These are phyloP conservation scores for Hypoxylon sp. DNA, from an alignment of 2,329 filamentous ascomycete species.

Conservation along the genomic window DNA sequence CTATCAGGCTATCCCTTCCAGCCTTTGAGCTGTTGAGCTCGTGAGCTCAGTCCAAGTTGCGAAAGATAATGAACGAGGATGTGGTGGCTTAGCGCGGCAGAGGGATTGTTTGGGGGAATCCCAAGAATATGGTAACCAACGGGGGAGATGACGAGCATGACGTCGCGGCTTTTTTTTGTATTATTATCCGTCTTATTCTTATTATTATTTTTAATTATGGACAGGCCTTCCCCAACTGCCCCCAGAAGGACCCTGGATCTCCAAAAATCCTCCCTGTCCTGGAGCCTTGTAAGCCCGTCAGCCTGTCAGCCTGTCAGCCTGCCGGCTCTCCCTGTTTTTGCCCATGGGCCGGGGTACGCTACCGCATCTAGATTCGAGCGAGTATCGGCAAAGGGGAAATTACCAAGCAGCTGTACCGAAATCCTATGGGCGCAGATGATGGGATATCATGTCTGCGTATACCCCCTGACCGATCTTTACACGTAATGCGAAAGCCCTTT, in stretches of 20 bases:
- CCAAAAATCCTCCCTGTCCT: background rate
- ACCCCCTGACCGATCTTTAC: constrained; percentile 1
- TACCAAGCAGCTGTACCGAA: background rate
- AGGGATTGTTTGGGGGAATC: constrained; percentile 11
- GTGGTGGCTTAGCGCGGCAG: constrained; percentile 8
- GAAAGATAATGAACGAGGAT: too few relatives aligned
- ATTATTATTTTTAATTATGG: too few relatives aligned
- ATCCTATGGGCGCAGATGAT: background rate
- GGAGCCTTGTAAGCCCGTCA: background rate
- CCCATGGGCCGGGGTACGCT: too few relatives aligned
- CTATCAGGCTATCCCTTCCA: constrained; percentile 21
- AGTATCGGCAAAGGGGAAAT: too few relatives aligned
- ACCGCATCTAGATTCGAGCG: background rate
- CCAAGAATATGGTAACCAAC: constrained; percentile 23
- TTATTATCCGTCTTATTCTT: too few relatives aligned
- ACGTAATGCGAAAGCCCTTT: constrained; percentile 10
- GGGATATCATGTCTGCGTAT: too few relatives aligned
- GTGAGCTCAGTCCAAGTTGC: background rate
- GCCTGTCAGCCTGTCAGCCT: background rate
- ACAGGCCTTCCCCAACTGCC: constrained; percentile 35
- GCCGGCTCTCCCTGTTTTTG: too few relatives aligned
- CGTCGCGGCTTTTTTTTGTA: constrained; percentile 18
- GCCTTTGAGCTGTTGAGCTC: too few relatives aligned
- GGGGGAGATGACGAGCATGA: constrained; percentile 11
- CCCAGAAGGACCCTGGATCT: constrained; percentile 26